Conservation (phyloP, 2,329 filamentous ascomycete genomes). For the Atkinsonella texensis region DNA sequence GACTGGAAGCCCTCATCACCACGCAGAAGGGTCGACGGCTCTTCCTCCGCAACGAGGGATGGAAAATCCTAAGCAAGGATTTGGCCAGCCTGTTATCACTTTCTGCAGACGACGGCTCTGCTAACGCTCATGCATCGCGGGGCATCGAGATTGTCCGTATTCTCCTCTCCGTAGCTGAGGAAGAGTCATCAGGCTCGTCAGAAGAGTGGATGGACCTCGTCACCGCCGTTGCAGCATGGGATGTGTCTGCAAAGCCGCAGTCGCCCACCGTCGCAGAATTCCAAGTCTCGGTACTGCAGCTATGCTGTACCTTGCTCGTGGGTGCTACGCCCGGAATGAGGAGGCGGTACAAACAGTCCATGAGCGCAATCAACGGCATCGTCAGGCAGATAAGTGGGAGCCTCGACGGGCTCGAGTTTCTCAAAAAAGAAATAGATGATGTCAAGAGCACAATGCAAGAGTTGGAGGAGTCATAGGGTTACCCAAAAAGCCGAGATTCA, state of each 20-base stretch:
- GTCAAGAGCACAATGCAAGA: conserved; percentile 21
- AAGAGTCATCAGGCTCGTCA: conserved; percentile 27
- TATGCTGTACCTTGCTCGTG: conserved; percentile 39
- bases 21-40: conserved; percentile 33
- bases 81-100: conserved; percentile 30
- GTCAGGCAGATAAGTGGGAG: conserved; percentile 27
- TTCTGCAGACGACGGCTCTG: conserved; percentile 12
- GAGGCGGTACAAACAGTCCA: conserved; percentile 39
- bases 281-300: conserved; percentile 40
- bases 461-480: not conserved
- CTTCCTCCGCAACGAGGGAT: conserved; percentile 41
- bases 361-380: conserved; percentile 36
- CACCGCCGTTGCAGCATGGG: conserved; percentile 37
- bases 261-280: conserved; percentile 31
- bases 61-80: conserved; percentile 39
- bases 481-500: too few relatives aligned
- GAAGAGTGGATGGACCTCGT: conserved; percentile 48
- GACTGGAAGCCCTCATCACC: conserved; percentile 44
- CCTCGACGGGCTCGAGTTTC: conserved; percentile 13
- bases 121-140: conserved; percentile 24
- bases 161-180: conserved; percentile 39
- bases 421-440: conserved; percentile 35
- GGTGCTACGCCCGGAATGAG: conserved; percentile 33
- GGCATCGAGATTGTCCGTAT: conserved; percentile 45
- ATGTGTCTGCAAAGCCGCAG: conserved; percentile 21